phyloP scores from a whole-genome alignment of 2,329 filamentous ascomycete genomes.

The Dryadomyces quercivorus region DNA sequence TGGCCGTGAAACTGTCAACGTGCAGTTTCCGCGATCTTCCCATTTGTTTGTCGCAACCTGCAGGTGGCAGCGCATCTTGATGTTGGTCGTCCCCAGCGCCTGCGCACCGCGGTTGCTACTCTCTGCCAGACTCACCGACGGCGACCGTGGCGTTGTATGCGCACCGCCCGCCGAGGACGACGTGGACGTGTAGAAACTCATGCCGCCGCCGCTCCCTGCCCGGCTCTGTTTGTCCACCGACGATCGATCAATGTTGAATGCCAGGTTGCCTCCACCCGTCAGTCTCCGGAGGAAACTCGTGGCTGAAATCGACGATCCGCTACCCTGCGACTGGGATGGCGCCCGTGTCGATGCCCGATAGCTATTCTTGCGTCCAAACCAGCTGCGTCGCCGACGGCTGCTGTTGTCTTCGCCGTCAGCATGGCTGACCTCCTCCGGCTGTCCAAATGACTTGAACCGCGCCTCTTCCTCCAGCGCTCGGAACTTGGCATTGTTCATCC shows the following conservation, averaged over 20 bases:
- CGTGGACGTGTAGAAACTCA: slow-evolving; percentile 47
- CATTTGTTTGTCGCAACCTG: slow-evolving; percentile 68
- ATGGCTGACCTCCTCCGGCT: slow-evolving; percentile 28
- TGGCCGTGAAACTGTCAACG: slow-evolving; percentile 71
- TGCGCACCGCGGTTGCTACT: slow-evolving; percentile 35
- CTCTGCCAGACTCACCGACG: slow-evolving; percentile 42
- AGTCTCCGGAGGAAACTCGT: slow-evolving; percentile 69
- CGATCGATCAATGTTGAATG: slow-evolving; percentile 73
- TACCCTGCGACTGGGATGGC: slow-evolving; percentile 52
- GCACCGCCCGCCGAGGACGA: slow-evolving; percentile 39
- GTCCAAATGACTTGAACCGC: slow-evolving; percentile 60
- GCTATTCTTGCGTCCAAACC: slow-evolving; percentile 53
- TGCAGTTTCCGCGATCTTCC: slow-evolving; percentile 81
- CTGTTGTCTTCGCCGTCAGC: slow-evolving; percentile 32
- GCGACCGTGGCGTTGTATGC: slow-evolving; percentile 40
- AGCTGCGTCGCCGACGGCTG: slow-evolving; percentile 36
- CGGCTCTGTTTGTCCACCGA: slow-evolving; percentile 47
- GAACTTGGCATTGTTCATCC: slow-evolving; percentile 87
- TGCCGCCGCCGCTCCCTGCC: slow-evolving; percentile 33
- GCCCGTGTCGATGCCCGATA: slow-evolving; percentile 51
- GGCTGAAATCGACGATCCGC: slow-evolving; percentile 51
- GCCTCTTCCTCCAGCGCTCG: slow-evolving; percentile 54
- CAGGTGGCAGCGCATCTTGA: slow-evolving; percentile 77
- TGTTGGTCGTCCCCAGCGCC: slow-evolving; percentile 59
- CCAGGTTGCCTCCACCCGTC: slow-evolving; percentile 50